Conservation (phyloP, 2,329 filamentous ascomycete genomes). For the Colletotrichum gloeosporioides region DNA sequence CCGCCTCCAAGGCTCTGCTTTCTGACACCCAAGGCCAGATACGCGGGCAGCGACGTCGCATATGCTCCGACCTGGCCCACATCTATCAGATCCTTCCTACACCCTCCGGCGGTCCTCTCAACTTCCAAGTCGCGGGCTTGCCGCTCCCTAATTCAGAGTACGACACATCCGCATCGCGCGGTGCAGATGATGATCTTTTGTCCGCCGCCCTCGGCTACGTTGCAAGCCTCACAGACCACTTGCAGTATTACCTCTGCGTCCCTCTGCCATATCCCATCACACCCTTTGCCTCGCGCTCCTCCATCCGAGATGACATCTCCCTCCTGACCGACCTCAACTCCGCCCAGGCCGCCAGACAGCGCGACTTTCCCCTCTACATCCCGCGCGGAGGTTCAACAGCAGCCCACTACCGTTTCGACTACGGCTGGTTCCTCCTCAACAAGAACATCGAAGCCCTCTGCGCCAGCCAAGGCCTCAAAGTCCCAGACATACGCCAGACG, state of each 20-base stretch:
- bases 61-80: slow-evolving; percentile 79
- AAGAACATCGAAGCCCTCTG: slow-evolving; percentile 84
- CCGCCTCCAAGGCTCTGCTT: slow-evolving; percentile 59
- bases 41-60: slow-evolving; percentile 85
- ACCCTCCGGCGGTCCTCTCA: slow-evolving; percentile 63
- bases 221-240: slow-evolving; percentile 73
- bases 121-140: slow-evolving; percentile 83
- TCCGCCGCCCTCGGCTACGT: slow-evolving; percentile 85
- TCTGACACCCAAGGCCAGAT: slow-evolving; percentile 67
- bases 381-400: slow-evolving; percentile 64
- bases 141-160: slow-evolving; percentile 82
- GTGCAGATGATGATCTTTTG: slow-evolving; percentile 68
- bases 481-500: slow-evolving; percentile 90
- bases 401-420: slow-evolving; percentile 91
- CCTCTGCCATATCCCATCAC: slow-evolving; percentile 82
- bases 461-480: slow-evolving; percentile 71
- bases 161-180: slow-evolving; percentile 51
- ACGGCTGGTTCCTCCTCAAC: slow-evolving; percentile 95
- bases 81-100: slow-evolving; percentile 82
- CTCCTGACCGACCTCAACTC: slow-evolving; percentile 45
- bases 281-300: slow-evolving; percentile 74
- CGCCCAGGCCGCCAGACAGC: slow-evolving; percentile 46
- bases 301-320: slow-evolving; percentile 77
- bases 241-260: slow-evolving; percentile 83
- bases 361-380: slow-evolving; percentile 82